Percentiles rank a stretch among this genome's conserved stretches.
These are phyloP conservation scores for Haplographium delicatum DNA, from an alignment of 495 filamentous ascomycete genomes.

Conservation along the genomic window DNA sequence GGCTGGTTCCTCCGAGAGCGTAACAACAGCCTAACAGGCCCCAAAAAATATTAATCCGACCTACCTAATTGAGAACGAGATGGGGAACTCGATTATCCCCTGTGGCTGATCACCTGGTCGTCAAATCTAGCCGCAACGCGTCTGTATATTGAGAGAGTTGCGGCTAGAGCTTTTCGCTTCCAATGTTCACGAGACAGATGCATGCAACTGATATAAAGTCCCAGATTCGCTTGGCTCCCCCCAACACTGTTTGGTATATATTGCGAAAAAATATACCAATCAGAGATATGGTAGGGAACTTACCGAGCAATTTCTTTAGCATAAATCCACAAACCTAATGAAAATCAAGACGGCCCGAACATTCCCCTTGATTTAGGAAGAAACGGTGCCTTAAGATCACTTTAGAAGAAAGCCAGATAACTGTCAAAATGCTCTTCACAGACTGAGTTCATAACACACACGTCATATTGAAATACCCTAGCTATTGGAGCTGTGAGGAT, in stretches of 20 bases:
- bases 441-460: background rate
- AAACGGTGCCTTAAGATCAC: no score
- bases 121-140: background rate
- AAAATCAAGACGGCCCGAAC: conserved; percentile 1
- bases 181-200: background rate
- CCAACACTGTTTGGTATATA: conserved; percentile 7
- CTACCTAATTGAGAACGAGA: background rate
- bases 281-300: background rate
- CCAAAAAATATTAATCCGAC: no score
- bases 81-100: background rate
- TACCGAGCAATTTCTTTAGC: conserved; percentile 12
- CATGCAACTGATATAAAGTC: background rate
- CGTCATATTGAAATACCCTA: background rate
- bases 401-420: no score
- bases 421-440: no score
- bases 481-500: no score
- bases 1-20: no score
- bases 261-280: no score
- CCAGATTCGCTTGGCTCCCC: background rate
- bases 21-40: no score
- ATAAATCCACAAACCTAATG: conserved; percentile 6
- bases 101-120: conserved; percentile 8
- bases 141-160: background rate
- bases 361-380: background rate
- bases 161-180: background rate